Evolutionary conservation across 495 filamentous ascomycete species (phyloP).

Genomic region (Lasiosphaeria miniovina): DNA sequence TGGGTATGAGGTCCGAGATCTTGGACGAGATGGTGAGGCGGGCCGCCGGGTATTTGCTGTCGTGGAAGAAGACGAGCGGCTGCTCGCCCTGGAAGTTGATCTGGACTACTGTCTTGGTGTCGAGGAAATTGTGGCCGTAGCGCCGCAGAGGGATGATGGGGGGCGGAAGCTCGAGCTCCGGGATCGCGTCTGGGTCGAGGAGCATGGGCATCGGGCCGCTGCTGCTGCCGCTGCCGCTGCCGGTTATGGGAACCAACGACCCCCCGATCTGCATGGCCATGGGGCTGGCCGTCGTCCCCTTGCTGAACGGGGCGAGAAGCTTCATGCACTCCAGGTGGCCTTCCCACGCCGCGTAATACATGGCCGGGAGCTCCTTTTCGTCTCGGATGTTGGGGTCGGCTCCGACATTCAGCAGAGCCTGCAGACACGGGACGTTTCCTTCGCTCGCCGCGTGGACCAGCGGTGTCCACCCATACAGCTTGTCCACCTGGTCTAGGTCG

Average conservation of each 20-base stretch:
- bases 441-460: constrained; percentile 96
- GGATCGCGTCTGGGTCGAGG: constrained; percentile 81
- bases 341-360: constrained; percentile 99
- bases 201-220: constrained; percentile 60
- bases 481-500: constrained; percentile 89
- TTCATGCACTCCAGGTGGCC: constrained; percentile 93
- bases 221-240: constrained; percentile 32
- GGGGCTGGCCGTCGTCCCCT: constrained; percentile 27
- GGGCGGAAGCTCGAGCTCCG: constrained; percentile 86
- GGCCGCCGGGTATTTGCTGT: constrained; percentile 91
- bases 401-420: constrained; percentile 69
- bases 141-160: constrained; percentile 92
- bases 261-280: constrained; percentile 28
- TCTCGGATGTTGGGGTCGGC: constrained; percentile 75
- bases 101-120: constrained; percentile 92
- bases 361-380: constrained; percentile 87
- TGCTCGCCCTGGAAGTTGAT: constrained; percentile 78
- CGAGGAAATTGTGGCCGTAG: constrained; percentile 97
- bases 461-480: constrained; percentile 95
- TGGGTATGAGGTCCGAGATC: constrained; percentile 89
- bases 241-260: constrained; percentile 31
- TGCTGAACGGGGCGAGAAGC: constrained; percentile 63
- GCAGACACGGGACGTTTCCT: constrained; percentile 84
- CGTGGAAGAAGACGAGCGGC: constrained; percentile 86
- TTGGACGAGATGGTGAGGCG: constrained; percentile 95